These are phyloP conservation scores for Chaetoceros tenuissimus DNA, from an alignment of 108 stramenopile species.

Conservation along the genomic window DNA sequence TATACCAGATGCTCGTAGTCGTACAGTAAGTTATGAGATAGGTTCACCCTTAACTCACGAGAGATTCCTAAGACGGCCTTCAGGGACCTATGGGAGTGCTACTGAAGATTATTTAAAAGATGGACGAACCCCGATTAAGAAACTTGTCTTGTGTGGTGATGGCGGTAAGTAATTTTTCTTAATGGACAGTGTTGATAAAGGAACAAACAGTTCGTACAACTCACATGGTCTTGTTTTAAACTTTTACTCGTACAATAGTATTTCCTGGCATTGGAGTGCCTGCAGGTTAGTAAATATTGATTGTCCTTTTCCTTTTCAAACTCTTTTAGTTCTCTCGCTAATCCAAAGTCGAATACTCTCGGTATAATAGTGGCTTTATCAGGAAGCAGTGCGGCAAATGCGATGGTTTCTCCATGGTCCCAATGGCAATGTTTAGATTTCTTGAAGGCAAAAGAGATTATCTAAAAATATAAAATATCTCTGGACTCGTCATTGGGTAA, in stretches of 20 bases:
- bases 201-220: background rate
- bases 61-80: constrained; percentile 68
- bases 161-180: background rate
- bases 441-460: constrained; percentile 29
- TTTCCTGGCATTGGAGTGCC: constrained; percentile 78
- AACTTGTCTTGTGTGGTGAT: constrained; percentile 37
- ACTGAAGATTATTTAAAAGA: constrained; percentile 76
- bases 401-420: constrained; percentile 40
- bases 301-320: background rate
- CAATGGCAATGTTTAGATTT: constrained; percentile 58
- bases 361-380: constrained; percentile 55
- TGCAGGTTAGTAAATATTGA: background rate
- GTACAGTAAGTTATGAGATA: constrained; percentile 62
- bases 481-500: no score
- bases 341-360: background rate
- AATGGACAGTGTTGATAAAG: no score
- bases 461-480: no score
- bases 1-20: constrained; percentile 76
- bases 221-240: background rate
- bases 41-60: constrained; percentile 91
- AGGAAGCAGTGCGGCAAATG: constrained; percentile 85
- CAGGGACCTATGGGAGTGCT: constrained; percentile 83
- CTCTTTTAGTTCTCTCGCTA: background rate
- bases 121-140: constrained; percentile 60
- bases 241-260: background rate